phyloP scores from a whole-genome alignment of 768 basidiomycete genomes.

The Leccinum olivaceopallidum region DNA sequence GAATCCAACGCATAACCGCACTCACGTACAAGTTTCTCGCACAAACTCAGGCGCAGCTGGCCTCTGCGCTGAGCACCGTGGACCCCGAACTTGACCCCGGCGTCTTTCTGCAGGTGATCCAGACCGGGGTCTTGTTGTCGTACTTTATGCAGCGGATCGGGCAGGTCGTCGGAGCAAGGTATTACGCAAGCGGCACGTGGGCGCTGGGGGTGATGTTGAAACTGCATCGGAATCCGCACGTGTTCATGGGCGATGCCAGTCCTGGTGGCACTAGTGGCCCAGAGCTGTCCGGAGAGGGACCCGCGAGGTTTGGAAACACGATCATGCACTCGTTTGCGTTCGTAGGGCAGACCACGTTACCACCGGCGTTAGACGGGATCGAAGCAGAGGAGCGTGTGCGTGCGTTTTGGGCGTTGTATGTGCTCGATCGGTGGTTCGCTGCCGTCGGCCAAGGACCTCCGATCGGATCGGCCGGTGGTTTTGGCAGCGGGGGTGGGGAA shows the following conservation, averaged over 20 bases:
- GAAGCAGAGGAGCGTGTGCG: conserved; percentile 41
- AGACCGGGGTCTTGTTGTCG: conserved; percentile 58
- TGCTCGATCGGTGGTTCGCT: conserved; percentile 35
- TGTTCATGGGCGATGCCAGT: background rate
- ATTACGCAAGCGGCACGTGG: conserved; percentile 50
- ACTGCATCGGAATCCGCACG: conserved; percentile 38
- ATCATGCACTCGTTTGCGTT: conserved; percentile 9
- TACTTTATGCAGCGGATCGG: conserved; percentile 66
- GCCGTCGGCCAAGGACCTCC: conserved; percentile 27
- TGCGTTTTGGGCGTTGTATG: conserved; percentile 40
- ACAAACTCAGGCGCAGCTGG: conserved; percentile 47
- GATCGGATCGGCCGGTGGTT: conserved; percentile 27
- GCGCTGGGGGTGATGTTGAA: conserved; percentile 46
- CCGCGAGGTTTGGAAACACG: background rate
- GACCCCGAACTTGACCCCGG: conserved; percentile 33
- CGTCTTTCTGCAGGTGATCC: conserved; percentile 53
- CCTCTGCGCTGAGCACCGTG: conserved; percentile 44
- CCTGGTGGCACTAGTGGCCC: conserved; percentile 1
- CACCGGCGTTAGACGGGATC: conserved; percentile 30
- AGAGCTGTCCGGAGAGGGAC: background rate
- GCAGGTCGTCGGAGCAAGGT: conserved; percentile 59
- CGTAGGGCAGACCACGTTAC: conserved; percentile 24
- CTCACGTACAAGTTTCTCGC: conserved; percentile 39
- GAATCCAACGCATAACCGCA: background rate
- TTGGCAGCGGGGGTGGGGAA: conserved; percentile 16